Conservation (phyloP, 192 early-diverging fungal genomes). For the Rhizoclosmatium globosum region DNA sequence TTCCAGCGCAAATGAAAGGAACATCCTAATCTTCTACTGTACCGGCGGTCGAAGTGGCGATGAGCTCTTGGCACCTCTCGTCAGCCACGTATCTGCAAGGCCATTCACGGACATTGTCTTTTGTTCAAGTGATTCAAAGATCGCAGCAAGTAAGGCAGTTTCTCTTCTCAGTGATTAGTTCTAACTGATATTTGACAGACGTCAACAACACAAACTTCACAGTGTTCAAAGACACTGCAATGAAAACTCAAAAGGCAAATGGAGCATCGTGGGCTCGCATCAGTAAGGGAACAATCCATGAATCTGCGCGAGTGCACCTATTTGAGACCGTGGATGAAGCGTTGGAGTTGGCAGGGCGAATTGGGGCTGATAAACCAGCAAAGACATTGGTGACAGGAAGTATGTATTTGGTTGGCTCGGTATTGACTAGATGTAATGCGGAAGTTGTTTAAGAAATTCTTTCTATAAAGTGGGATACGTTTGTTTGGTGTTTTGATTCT, state of each 20-base stretch:
- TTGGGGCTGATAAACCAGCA: slow-evolving; percentile 45
- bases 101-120: slow-evolving; percentile 77
- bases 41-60: slow-evolving; percentile 76
- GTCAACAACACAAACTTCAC: slow-evolving; percentile 76
- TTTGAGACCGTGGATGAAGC: slow-evolving; percentile 5
- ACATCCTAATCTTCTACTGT: slow-evolving; percentile 88
- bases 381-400: slow-evolving; percentile 84
- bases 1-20: slow-evolving; percentile 21
- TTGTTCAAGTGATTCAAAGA: slow-evolving; percentile 70
- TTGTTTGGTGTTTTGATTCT: no score
- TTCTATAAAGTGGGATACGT: no score
- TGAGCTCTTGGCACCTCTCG: slow-evolving; percentile 74
- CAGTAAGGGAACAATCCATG: slow-evolving; percentile 3
- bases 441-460: slow-evolving; percentile 44
- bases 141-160: slow-evolving; percentile 24
- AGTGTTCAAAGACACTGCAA: slow-evolving; percentile 60
- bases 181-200: background rate
- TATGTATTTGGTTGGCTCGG: slow-evolving; percentile 88
- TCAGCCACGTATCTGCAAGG: slow-evolving; percentile 42
- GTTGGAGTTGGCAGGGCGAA: slow-evolving; percentile 31
- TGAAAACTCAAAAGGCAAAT: slow-evolving; percentile 70
- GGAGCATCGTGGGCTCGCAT: slow-evolving; percentile 61
- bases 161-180: slow-evolving; percentile 26
- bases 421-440: slow-evolving; percentile 75
- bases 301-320: slow-evolving; percentile 32